Conservation (phyloP, 2,329 filamentous ascomycete genomes). For the Chaetomiaceae sp. region DNA sequence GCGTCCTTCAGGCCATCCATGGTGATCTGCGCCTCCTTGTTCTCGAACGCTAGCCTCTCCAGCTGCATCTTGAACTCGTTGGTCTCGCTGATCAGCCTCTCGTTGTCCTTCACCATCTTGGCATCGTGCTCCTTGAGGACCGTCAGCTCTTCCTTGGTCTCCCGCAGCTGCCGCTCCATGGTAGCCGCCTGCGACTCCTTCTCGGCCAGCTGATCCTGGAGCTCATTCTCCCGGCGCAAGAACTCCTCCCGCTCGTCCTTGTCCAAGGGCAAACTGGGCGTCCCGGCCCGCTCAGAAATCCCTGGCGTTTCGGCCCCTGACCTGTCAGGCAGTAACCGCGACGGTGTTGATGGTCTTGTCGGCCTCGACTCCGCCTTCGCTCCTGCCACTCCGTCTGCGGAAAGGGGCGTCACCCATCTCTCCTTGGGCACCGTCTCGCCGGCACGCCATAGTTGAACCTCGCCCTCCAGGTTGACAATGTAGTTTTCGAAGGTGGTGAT, state of each 20-base stretch:
- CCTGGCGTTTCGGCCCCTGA: slow-evolving; percentile 56
- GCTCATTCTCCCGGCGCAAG: slow-evolving; percentile 86
- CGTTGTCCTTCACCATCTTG: slow-evolving; percentile 83
- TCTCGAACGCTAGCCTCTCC: slow-evolving; percentile 91
- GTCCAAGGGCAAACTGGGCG: slow-evolving; percentile 81
- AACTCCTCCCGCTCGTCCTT: slow-evolving; percentile 98
- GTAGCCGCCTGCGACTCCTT: slow-evolving; percentile 77
- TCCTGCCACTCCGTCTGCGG: slow-evolving; percentile 47
- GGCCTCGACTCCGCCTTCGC: slow-evolving; percentile 42
- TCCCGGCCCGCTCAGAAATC: slow-evolving; percentile 76
- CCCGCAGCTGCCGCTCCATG: slow-evolving; percentile 73
- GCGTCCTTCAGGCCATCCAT: slow-evolving; percentile 98
- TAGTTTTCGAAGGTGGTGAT: slow-evolving; percentile 86
- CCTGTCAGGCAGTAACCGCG: slow-evolving; percentile 50
- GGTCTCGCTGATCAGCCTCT: slow-evolving; percentile 76
- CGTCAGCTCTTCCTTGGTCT: slow-evolving; percentile 79
- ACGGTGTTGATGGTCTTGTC: slow-evolving; percentile 51
- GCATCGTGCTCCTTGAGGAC: slow-evolving; percentile 82
- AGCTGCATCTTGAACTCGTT: slow-evolving; percentile 97
- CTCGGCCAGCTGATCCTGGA: slow-evolving; percentile 94
- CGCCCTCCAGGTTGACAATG: slow-evolving; percentile 74
- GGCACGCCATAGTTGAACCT: slow-evolving; percentile 80
- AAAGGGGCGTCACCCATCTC: slow-evolving; percentile 69
- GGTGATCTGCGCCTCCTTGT: slow-evolving; percentile 93
- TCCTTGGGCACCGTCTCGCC: slow-evolving; percentile 88